Conservation (phyloP, 2,329 filamentous ascomycete species). For the Coleophoma eucalyptorum region DNA sequence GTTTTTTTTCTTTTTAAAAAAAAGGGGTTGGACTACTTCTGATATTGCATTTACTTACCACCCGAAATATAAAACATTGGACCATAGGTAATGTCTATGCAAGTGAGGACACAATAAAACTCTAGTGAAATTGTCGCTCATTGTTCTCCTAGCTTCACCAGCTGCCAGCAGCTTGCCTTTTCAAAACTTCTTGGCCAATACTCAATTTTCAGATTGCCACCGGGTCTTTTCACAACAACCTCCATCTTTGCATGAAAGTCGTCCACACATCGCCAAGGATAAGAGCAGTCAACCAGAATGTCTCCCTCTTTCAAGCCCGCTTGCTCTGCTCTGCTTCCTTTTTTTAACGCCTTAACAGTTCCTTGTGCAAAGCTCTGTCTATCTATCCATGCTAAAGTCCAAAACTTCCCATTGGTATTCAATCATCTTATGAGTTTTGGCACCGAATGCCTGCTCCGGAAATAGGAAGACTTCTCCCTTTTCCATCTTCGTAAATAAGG, state of each 20-base stretch:
- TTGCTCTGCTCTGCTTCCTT: constrained; percentile 15
- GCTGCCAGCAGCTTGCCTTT: not conserved
- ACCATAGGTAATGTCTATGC: too few relatives aligned
- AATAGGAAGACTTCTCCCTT: constrained; percentile 10
- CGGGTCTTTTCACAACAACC: constrained; percentile 12
- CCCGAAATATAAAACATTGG: too few relatives aligned
- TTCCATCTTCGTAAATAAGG: constrained; percentile 7
- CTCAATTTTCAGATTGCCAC: not conserved
- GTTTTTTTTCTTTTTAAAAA: too few relatives aligned
- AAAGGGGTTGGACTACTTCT: too few relatives aligned
- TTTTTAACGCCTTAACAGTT: constrained; percentile 12
- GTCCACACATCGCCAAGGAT: constrained; percentile 17
- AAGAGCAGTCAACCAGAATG: constrained; percentile 11
- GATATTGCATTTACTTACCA: too few relatives aligned
- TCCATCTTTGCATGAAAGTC: constrained; percentile 13
- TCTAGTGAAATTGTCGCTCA: too few relatives aligned
- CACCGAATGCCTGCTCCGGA: constrained; percentile 11
- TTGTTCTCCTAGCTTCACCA: not conserved
- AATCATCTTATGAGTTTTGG: constrained; percentile 10
- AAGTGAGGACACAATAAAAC: too few relatives aligned
- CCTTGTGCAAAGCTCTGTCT: constrained; percentile 13
- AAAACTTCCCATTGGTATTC: constrained; percentile 14
- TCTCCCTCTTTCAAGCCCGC: constrained; percentile 20
- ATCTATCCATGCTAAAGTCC: constrained; percentile 20
- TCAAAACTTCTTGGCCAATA: not conserved